Evolutionary conservation across 176 grass and related monocot genomes (phyloP).

Genomic region (Ensete glaucum): DNA sequence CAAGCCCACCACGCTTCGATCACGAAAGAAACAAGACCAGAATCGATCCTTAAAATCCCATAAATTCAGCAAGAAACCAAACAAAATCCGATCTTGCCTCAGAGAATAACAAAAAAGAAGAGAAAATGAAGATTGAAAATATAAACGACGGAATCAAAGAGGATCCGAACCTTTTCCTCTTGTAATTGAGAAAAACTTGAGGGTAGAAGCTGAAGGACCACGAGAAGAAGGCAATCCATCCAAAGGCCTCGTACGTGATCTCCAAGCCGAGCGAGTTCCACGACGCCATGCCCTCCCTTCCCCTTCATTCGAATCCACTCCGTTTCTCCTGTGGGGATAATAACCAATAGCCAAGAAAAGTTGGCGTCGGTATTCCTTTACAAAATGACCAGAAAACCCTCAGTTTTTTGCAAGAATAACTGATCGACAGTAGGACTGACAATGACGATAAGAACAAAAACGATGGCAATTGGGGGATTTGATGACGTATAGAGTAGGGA

Average conservation of each 20-base stretch:
- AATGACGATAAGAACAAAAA: too few relatives aligned
- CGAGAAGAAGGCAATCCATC: conserved; percentile 88
- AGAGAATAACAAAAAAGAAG: too few relatives aligned
- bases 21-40: conserved; percentile 22
- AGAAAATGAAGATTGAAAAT: background rate
- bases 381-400: background rate
- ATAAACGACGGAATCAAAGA: background rate
- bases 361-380: background rate
- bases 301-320: background rate
- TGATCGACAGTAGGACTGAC: too few relatives aligned
- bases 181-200: conserved; percentile 86
- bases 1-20: conserved; percentile 79
- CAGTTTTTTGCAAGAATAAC: background rate
- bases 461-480: background rate
- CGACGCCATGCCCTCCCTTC: conserved; percentile 35
- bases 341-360: background rate
- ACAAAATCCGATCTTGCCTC: background rate
- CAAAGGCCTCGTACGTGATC: conserved; percentile 66
- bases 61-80: background rate
- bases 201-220: conserved; percentile 99
- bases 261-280: conserved; percentile 74
- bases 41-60: conserved; percentile 1
- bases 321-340: background rate
- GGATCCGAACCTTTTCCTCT: conserved; percentile 55
- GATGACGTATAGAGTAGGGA: background rate